Conservation (phyloP, 192 early-diverging fungal species). For the Coemansia sp. region DNA sequence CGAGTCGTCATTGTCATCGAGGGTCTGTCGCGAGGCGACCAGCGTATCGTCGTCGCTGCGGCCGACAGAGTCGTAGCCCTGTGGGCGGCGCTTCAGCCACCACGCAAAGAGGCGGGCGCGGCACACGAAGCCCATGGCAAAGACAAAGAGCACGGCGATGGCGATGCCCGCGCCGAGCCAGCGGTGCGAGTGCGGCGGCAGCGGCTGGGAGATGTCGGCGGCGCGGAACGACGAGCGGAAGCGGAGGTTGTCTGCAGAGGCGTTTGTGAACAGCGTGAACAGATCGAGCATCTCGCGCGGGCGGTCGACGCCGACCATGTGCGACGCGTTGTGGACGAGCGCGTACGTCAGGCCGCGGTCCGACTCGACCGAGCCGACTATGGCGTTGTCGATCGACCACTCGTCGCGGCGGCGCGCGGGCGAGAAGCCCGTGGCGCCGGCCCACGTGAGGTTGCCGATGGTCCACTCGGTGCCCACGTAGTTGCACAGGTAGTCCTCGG, state of each 20-base stretch:
- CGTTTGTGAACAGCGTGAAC: slow-evolving; percentile 55
- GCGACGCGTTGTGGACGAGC: slow-evolving; percentile 58
- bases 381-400: slow-evolving; percentile 56
- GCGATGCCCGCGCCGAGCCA: slow-evolving; percentile 21
- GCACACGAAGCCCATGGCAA: slow-evolving; percentile 14
- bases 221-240: slow-evolving; percentile 44
- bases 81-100: slow-evolving; percentile 19
- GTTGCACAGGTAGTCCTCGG: slow-evolving; percentile 74
- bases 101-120: slow-evolving; percentile 25
- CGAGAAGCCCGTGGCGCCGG: slow-evolving; percentile 54
- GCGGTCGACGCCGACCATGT: slow-evolving; percentile 71
- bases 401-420: slow-evolving; percentile 4
- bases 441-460: slow-evolving; percentile 62
- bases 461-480: slow-evolving; percentile 61
- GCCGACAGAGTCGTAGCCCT: neutral
- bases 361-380: slow-evolving; percentile 50
- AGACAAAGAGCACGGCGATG: neutral
- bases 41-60: neutral
- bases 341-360: slow-evolving; percentile 65
- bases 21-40: no score
- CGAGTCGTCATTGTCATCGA: no score
- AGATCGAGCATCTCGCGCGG: slow-evolving; percentile 62
- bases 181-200: neutral
- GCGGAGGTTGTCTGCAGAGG: slow-evolving; percentile 25
- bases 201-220: neutral